Base-by-base conservation (phyloP, 176 grass and related monocot genomes). In the Raddia guianensis region DNA sequence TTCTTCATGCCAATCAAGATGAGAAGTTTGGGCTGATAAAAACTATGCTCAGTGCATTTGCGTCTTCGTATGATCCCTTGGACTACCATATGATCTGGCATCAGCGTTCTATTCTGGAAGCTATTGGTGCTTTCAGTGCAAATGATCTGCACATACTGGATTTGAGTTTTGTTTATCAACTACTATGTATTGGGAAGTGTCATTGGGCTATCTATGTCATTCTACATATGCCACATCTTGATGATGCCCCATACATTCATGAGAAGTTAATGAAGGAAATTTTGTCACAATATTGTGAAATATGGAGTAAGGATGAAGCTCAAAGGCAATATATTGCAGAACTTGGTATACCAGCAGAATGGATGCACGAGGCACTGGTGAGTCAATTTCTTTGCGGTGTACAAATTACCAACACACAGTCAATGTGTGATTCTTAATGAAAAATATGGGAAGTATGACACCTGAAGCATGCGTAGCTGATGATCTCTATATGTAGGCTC, bases 61-160 rank as follows among this genome's bases (percentile, higher is more conserved):
- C 90, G 35, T 93, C 92, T 61, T 93, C 92, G 15, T 72, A 95
- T 58, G 95, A 95, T 83, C 90, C 95, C 63, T 87, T 95, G 74
- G 92, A 95, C 78, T 90, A 93, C 84, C 95, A 98, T 89, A 95
- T 98, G 92, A 93, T 98, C 72, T 95, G 95, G 95, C 95, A 95
- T 80, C 92, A 91, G 49, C 87, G 86, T 37, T 92, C 88, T 14
- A 83, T 98, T 89, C 80, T 98, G 75, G 92, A 98, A 89, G 87
- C 95, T 81, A 84, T 98, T 76, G 95, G 92, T 75, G 86, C 84
- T 85, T 90, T 98, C 72, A 84, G 63, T 85, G 63, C 87, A 73
- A 70, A 76, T 77, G 92, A 98, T 89, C 84, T 98, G 82, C 88
- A 92, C 46, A 4, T 93, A 19, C 87, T 98, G 45, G 92, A 98